phyloP scores from a whole-genome alignment of 1,284 basidiomycete species.

The Inonotus hispidus region DNA sequence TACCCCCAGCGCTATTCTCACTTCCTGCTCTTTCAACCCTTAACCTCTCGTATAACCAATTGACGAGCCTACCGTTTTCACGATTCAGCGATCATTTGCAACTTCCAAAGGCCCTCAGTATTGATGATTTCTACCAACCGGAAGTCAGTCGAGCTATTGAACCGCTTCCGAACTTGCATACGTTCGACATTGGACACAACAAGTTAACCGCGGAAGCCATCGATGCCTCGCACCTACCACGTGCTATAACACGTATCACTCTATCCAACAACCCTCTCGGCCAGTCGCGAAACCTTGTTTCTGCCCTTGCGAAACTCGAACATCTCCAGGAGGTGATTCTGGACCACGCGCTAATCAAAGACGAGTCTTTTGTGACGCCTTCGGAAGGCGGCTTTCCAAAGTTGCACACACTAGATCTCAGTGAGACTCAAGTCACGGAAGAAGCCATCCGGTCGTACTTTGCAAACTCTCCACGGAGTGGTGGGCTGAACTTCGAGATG shows the following conservation, averaged over 20 bases:
- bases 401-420: slow-evolving; percentile 55
- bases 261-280: slow-evolving; percentile 38
- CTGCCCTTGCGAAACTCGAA: slow-evolving; percentile 41
- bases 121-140: slow-evolving; percentile 57
- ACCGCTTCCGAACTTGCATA: slow-evolving; percentile 57
- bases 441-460: slow-evolving; percentile 43
- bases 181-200: slow-evolving; percentile 61
- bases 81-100: slow-evolving; percentile 36
- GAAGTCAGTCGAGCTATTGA: slow-evolving; percentile 52
- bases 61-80: slow-evolving; percentile 57
- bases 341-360: slow-evolving; percentile 49
- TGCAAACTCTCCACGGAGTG: slow-evolving; percentile 32
- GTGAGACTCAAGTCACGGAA: slow-evolving; percentile 51
- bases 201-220: slow-evolving; percentile 48
- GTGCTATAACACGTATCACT: slow-evolving; percentile 33
- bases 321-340: slow-evolving; percentile 56
- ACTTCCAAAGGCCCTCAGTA: slow-evolving; percentile 22
- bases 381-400: slow-evolving; percentile 38
- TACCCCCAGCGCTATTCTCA: slow-evolving; percentile 60
- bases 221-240: slow-evolving; percentile 23
- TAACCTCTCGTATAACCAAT: slow-evolving; percentile 65
- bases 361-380: slow-evolving; percentile 47
- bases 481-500: slow-evolving; percentile 48
- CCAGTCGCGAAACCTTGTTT: slow-evolving; percentile 36
- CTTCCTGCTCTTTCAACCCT: slow-evolving; percentile 60